Evolutionary conservation across 257 asterid genomes (phyloP), one percentile per base, ranked within the genome.

Genomic region (Leonotis leonurus): DNA sequence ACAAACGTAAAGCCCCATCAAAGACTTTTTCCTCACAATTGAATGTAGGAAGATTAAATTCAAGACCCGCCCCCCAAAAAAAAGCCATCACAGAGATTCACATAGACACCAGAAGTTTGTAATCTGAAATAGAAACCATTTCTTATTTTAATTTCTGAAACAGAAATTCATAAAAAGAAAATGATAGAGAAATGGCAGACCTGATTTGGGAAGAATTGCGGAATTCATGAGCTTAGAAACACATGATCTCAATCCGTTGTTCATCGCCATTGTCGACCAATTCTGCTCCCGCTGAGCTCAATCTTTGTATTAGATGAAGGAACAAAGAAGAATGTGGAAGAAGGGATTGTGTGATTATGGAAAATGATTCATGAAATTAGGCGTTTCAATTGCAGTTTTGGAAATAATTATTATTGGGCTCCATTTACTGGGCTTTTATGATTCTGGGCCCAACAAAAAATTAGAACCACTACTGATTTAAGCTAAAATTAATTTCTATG

Each of bases 211-310:
- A 57, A 81, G 37, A 50, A 68, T 36, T 44, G 88, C 54, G 56
- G 86, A 61, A 25, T 52, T 61, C 60, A 84, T 36, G 54, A 87
- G 75, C 82, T 74, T 87, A 70, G 86, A 77, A 62, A 84, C 86
- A 62, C 77, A 73, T 18, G 83, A 77, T 76, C 75, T 77, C 56
- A 79, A 66, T 12, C 79, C 86, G 45, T 60, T 74, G 78, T 64
- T 85, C 81, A 76, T 75, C 54, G 86, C 88, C 95, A 87, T 80
- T 60, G 60, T 17, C 37, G 56, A 61, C 16, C 41, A 46, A 46
- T 12, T 60, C 40, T 16, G 55, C 52, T 32, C 17, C 27, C 16
- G 52, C 39, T 56, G 37, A 8, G 51, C 27, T 22, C 27, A 22
- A 44, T 46, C 39, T 37, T 41, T 16, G n/a, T 8, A 49, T 20